phyloP scores from a whole-genome alignment of 2,329 filamentous ascomycete genomes.

The Fusarium incarnatum region DNA sequence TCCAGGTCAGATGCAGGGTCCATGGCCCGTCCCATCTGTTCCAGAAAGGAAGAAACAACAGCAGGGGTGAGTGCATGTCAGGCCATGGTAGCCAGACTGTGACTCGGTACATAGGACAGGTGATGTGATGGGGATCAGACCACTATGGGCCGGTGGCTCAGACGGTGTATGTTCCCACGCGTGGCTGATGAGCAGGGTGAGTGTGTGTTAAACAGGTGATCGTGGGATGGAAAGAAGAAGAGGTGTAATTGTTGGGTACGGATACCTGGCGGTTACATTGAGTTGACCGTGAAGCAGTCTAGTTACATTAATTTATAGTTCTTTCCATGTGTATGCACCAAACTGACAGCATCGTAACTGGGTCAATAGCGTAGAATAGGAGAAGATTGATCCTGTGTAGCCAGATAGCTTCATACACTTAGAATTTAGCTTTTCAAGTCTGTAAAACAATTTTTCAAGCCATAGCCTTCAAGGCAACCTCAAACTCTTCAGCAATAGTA shows the following conservation, averaged over 20 bases:
- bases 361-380: neutral
- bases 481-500: conserved; percentile 7
- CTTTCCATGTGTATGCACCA: neutral
- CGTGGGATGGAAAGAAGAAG: conserved; percentile 2
- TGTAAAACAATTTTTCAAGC: neutral
- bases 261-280: neutral
- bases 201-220: conserved; percentile 16
- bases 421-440: neutral
- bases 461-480: neutral
- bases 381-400: neutral
- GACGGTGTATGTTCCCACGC: conserved; percentile 28
- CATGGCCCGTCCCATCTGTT: conserved; percentile 4
- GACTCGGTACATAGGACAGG: conserved; percentile 15
- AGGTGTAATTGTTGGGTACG: neutral
- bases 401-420: neutral
- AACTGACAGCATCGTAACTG: neutral
- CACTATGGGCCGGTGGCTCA: conserved; percentile 44
- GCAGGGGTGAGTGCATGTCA: conserved; percentile 11
- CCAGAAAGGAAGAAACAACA: conserved; percentile 4
- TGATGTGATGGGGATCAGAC: conserved; percentile 41
- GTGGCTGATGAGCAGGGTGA: conserved; percentile 23
- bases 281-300: neutral
- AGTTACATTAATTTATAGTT: neutral
- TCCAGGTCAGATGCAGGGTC: conserved; percentile 25
- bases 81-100: conserved; percentile 13